Evolutionary conservation across 805 yeast species (phyloP), one percentile per base, ranked within the genome.

Genomic region (Saccharomycopsis sp.): DNA sequence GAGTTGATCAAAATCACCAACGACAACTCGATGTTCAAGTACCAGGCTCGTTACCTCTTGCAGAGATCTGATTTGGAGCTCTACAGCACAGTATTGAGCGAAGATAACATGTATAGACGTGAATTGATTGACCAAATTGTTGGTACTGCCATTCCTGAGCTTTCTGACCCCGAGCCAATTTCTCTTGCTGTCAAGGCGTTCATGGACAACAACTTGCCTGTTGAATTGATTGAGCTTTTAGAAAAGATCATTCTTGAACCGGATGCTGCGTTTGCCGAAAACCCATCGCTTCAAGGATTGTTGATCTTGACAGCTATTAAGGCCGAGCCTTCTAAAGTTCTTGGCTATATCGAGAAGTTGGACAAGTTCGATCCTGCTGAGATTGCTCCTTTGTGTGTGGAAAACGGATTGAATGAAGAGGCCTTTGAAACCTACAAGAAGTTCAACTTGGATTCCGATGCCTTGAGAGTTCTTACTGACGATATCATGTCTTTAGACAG

Each of bases 181-280:
- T 91, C 97, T 3, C 76, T 92, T 65, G 90, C 97, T 29, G 97
- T 92, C 53, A 92, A 90, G 75, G 92, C 97, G 1, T 92, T 94
- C 72, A 92, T 94, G 98, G 89, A 88, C 64, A 94, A 91, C 62
- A 96, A 92, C 63, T 79, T 94, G 70, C 96, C 97, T 54, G 81
- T 83, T 63, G 99, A 94, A 75, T 82, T 94, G 71, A 89, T 94
- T 71, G 98, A 93, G 76, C 81, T 94, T 64, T 79, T 94, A 67
- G 99, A 94, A 74, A 94, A 94, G 78, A 93, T 94, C 69, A 91
- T 96, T 64, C 78, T 94, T 66, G 99, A 94, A 75, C 97, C 98
- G 57, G 64, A 62, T 59, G 92, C 98, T 67, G 96, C 97, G 65
- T 94, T 94, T 78, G 90, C 84, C 66, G 98, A 93, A 66, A 94